These are phyloP conservation scores for Thelonectria discophora DNA, from an alignment of 2,329 filamentous ascomycete genomes.

Conservation along the genomic window DNA sequence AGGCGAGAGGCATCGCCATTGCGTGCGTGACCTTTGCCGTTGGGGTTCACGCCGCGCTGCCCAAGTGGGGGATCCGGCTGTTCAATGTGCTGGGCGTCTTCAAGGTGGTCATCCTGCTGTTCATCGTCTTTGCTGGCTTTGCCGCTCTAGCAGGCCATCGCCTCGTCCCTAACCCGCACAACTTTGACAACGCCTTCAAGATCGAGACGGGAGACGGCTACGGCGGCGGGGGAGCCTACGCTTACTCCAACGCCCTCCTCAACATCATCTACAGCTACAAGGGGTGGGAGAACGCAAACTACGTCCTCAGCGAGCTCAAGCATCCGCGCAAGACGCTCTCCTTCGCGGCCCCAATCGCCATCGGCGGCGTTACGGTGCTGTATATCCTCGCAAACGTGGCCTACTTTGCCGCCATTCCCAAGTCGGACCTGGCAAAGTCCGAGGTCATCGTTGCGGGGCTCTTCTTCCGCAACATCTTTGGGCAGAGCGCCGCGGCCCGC, in stretches of 20 bases:
- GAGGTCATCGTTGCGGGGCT: conserved; percentile 68
- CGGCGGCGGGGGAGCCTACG: conserved; percentile 58
- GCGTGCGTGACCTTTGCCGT: conserved; percentile 64
- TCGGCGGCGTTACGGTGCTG: conserved; percentile 66
- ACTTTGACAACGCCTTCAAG: conserved; percentile 65
- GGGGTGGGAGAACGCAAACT: conserved; percentile 72
- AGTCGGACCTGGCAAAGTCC: conserved; percentile 63
- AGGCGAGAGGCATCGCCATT: conserved; percentile 64
- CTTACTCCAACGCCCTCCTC: conserved; percentile 66
- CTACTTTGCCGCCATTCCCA: conserved; percentile 71
- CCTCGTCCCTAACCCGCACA: conserved; percentile 59
- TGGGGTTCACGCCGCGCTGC: conserved; percentile 59
- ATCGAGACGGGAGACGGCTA: conserved; percentile 55
- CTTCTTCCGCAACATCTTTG: conserved; percentile 71
- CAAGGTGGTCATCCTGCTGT: conserved; percentile 67
- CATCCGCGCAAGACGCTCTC: conserved; percentile 63
- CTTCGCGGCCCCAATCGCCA: conserved; percentile 65
- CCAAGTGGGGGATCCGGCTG: conserved; percentile 67
- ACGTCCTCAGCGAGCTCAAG: conserved; percentile 66
- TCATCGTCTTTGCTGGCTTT: conserved; percentile 70
- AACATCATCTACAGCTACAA: conserved; percentile 70
- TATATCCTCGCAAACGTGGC: conserved; percentile 72
- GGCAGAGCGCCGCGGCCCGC: conserved; percentile 59
- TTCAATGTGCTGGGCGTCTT: conserved; percentile 68
- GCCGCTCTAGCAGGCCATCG: conserved; percentile 62